These are phyloP conservation scores for Lachnellula subtilissima DNA, from an alignment of 2,329 filamentous ascomycete species.

Conservation along the genomic window DNA sequence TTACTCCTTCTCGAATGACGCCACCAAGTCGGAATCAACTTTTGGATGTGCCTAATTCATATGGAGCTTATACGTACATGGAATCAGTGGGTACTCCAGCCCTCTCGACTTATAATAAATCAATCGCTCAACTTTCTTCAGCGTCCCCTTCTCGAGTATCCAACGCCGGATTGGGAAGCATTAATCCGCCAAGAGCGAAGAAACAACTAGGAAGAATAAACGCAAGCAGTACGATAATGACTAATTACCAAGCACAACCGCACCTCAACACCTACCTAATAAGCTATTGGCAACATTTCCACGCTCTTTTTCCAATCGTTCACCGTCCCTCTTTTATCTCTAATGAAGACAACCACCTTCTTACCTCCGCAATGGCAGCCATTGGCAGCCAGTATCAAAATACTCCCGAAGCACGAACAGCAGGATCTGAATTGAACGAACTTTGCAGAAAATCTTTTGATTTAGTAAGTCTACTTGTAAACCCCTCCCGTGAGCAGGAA, in stretches of 20 bases:
- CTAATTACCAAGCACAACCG: conserved; percentile 12
- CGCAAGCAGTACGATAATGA: conserved; percentile 7
- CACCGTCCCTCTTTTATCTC: conserved; percentile 26
- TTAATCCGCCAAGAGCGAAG: conserved; percentile 21
- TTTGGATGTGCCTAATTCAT: conserved; percentile 24
- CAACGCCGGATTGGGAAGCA: conserved; percentile 24
- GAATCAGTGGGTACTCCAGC: conserved; percentile 33
- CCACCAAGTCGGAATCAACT: conserved; percentile 21
- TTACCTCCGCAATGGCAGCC: conserved; percentile 27
- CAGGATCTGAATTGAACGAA: conserved; percentile 27
- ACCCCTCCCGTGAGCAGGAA: background rate
- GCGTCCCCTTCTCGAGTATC: conserved; percentile 26
- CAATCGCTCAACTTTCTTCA: conserved; percentile 30
- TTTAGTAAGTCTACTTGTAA: conserved; percentile 14
- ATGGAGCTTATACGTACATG: conserved; percentile 24
- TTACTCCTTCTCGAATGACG: conserved; percentile 24
- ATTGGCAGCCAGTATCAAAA: conserved; percentile 30
- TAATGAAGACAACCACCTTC: conserved; percentile 15
- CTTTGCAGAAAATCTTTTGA: conserved; percentile 25
- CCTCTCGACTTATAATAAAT: conserved; percentile 27
- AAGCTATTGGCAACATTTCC: conserved; percentile 27
- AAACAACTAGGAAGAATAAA: conserved; percentile 19
- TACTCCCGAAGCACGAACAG: conserved; percentile 23
- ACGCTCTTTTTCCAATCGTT: conserved; percentile 25
- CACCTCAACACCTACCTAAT: conserved; percentile 25